Conservation (phyloP, 2,329 filamentous ascomycete species). For the Talaromyces sp. region DNA sequence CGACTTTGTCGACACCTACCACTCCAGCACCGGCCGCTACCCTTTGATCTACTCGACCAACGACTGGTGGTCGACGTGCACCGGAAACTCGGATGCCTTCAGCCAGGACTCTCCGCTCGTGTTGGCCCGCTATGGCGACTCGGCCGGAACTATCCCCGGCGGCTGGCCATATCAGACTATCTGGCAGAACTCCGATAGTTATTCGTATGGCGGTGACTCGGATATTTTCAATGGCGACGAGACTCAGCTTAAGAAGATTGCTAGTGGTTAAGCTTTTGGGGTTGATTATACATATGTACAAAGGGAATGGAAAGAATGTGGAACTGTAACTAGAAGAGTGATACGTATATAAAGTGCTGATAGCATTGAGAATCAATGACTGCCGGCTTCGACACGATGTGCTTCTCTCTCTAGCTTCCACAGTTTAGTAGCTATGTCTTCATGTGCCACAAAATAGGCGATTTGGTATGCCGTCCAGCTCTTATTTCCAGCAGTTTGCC, state of each 20-base stretch:
- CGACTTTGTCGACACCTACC: slow-evolving; percentile 50
- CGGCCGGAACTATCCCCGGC: slow-evolving; percentile 43
- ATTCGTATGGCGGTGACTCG: slow-evolving; percentile 49
- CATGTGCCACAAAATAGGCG: slow-evolving; percentile 9
- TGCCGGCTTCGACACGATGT: background rate
- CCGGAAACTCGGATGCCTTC: slow-evolving; percentile 47
- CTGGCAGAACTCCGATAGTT: slow-evolving; percentile 50
- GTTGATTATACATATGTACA: background rate
- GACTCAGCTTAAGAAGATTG: slow-evolving; percentile 25
- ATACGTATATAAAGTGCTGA: background rate
- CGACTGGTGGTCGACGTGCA: slow-evolving; percentile 52
- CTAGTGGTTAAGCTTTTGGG: slow-evolving; percentile 4
- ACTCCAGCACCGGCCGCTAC: slow-evolving; percentile 41
- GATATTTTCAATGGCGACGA: slow-evolving; percentile 48
- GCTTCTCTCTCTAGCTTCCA: slow-evolving; percentile 6
- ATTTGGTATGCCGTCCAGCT: slow-evolving; percentile 10
- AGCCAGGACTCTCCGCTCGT: slow-evolving; percentile 44
- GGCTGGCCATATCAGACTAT: slow-evolving; percentile 51
- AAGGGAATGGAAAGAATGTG: background rate
- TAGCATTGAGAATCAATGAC: background rate
- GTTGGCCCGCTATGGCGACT: slow-evolving; percentile 42
- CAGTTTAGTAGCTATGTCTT: slow-evolving; percentile 6
- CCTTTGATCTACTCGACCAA: slow-evolving; percentile 52
- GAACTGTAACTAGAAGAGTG: background rate
- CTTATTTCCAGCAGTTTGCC: slow-evolving; percentile 9